phyloP scores from a whole-genome alignment of 192 early-diverging fungal genomes.

The Entophlyctis helioformis region DNA sequence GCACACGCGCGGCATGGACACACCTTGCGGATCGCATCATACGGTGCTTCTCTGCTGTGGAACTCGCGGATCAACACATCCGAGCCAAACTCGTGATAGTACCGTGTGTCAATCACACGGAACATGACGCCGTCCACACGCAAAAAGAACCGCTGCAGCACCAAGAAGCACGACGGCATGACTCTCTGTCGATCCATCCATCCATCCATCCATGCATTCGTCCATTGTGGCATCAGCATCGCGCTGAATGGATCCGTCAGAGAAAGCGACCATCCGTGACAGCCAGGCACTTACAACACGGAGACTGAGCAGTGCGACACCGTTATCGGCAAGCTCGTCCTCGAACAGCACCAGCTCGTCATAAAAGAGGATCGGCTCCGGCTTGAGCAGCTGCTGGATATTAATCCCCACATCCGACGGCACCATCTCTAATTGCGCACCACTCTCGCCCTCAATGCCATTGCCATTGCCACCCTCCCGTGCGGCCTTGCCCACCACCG shows the following conservation, averaged over 20 bases:
- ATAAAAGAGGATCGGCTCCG: conserved; percentile 86
- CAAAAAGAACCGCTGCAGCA: conserved; percentile 78
- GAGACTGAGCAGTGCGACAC: conserved; percentile 63
- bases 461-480: not conserved
- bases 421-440: conserved; percentile 8
- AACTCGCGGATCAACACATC: conserved; percentile 55
- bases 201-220: too few species aligned
- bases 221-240: too few species aligned
- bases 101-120: conserved; percentile 76
- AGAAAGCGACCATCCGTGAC: not conserved
- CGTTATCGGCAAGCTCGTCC: conserved; percentile 95
- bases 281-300: conserved; percentile 49
- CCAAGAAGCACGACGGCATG: conserved; percentile 84
- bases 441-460: conserved; percentile 2
- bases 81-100: conserved; percentile 80
- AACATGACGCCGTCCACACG: conserved; percentile 91
- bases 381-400: conserved; percentile 56
- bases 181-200: conserved; percentile 66
- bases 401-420: conserved; percentile 45
- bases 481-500: not conserved
- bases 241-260: too few species aligned
- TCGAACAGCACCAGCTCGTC: conserved; percentile 92
- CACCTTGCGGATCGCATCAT: too few species aligned
- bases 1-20: too few species aligned
- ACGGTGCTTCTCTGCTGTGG: too few species aligned